Percentiles rank a stretch among this genome's conserved stretches.
Conservation (phyloP, 352 stramenopile species). For the Pythium apleroticum region DNA sequence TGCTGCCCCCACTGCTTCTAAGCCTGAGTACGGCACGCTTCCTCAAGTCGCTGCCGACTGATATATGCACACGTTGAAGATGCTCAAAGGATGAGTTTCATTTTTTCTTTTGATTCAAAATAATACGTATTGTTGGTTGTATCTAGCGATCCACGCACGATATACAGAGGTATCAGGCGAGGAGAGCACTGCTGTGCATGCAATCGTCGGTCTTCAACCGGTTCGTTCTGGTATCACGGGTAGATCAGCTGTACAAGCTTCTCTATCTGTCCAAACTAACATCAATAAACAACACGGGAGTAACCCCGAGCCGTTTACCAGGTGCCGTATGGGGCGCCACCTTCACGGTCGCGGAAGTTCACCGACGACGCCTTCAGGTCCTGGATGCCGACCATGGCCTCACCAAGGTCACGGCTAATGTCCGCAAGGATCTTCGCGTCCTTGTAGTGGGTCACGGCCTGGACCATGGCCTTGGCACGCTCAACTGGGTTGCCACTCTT, state of each 20-base stretch:
- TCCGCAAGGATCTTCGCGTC: constrained; percentile 97
- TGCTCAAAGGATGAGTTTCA: background rate
- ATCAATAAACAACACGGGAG: background rate
- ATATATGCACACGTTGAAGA: background rate
- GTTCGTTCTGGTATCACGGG: background rate
- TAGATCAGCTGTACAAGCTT: background rate
- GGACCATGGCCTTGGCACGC: constrained; percentile 95
- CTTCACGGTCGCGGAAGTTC: constrained; percentile 98
- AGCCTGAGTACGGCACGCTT: constrained; percentile 30
- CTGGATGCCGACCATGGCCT: constrained; percentile 97
- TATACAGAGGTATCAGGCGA: background rate
- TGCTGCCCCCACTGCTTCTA: background rate
- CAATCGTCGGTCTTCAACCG: background rate
- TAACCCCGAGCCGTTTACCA: constrained; percentile 42
- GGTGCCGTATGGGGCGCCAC: constrained; percentile 61
- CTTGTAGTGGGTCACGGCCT: constrained; percentile 97
- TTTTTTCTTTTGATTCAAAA: constrained; percentile 4
- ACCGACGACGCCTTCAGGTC: constrained; percentile 95
- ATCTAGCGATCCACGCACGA: background rate
- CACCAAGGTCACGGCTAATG: constrained; percentile 93
- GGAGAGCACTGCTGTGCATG: background rate
- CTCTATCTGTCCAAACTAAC: constrained; percentile 2
- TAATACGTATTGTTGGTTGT: background rate
- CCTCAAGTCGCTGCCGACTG: constrained; percentile 28
- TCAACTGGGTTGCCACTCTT: constrained; percentile 95